Evolutionary conservation across 495 filamentous ascomycete species (phyloP).

Genomic region (Hamigera avellanea): DNA sequence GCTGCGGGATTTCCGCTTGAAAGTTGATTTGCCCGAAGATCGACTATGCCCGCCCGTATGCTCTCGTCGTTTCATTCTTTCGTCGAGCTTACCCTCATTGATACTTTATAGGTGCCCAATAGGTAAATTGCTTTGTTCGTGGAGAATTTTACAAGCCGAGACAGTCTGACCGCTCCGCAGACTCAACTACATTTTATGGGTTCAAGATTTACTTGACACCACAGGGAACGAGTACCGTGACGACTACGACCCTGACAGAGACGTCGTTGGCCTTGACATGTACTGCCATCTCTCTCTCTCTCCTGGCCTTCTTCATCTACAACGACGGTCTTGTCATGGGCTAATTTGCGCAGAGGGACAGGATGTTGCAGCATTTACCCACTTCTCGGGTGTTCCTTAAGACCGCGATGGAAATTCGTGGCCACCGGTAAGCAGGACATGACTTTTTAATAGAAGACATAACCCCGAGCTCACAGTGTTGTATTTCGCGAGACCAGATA

Average conservation of each 20-base stretch:
- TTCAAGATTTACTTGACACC: conserved; percentile 75
- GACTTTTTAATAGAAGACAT: too few species aligned
- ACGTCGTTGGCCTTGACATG: conserved; percentile 72
- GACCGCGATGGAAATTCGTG: conserved; percentile 58
- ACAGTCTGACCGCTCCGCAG: conserved; percentile 18
- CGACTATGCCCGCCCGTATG: conserved; percentile 83
- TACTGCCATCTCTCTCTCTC: conserved; percentile 18
- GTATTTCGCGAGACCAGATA: too few species aligned
- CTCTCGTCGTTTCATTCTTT: neutral
- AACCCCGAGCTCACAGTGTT: too few species aligned
- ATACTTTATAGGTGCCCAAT: conserved; percentile 48
- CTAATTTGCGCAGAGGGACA: conserved; percentile 46
- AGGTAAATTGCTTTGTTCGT: conserved; percentile 21
- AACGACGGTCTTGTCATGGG: neutral
- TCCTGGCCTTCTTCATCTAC: neutral
- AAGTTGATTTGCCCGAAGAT: conserved; percentile 59
- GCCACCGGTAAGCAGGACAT: conserved; percentile 46
- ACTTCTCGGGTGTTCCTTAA: conserved; percentile 59
- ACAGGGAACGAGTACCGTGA: conserved; percentile 42
- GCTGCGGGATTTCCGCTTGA: conserved; percentile 59
- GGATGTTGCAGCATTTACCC: conserved; percentile 90
- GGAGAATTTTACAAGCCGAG: too few species aligned
- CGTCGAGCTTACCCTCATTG: neutral
- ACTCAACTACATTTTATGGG: conserved; percentile 85
- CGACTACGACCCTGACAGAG: conserved; percentile 41